phyloP scores from a whole-genome alignment of 129 eudicot species.

The Flaveria linearis region DNA sequence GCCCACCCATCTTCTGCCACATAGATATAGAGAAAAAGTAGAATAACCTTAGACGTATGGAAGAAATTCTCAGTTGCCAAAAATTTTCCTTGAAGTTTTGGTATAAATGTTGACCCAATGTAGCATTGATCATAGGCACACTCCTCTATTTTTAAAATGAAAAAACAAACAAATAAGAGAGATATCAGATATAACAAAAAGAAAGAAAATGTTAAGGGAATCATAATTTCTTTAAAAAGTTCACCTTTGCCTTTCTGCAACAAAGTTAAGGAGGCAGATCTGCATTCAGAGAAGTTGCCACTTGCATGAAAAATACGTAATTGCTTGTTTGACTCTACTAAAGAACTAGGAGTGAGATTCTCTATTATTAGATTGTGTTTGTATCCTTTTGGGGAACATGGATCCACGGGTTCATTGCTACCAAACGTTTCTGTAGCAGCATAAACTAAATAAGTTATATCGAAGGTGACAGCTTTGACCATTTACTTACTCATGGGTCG shows the following conservation, averaged over 20 bases:
- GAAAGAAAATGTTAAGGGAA: neutral
- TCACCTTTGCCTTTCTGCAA: conserved; percentile 82
- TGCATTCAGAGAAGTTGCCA: conserved; percentile 93
- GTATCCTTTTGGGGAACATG: conserved; percentile 89
- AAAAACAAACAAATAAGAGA: neutral
- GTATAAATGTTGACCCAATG: conserved; percentile 75
- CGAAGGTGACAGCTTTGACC: neutral
- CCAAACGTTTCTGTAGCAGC: conserved; percentile 46
- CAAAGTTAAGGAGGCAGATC: conserved; percentile 71
- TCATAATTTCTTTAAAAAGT: neutral
- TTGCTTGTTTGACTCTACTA: conserved; percentile 38
- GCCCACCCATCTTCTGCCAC: neutral
- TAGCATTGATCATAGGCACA: conserved; percentile 62
- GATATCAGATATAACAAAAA: neutral
- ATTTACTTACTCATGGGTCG: neutral
- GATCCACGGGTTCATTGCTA: conserved; percentile 53
- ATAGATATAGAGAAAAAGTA: conserved; percentile 7
- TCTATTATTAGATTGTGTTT: conserved; percentile 30
- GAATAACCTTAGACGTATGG: conserved; percentile 86
- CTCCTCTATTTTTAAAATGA: conserved; percentile 42
- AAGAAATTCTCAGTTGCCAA: conserved; percentile 96
- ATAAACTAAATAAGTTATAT: conserved; percentile 15
- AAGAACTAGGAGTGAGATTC: conserved; percentile 50
- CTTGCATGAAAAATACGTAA: conserved; percentile 50
- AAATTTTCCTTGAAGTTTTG: conserved; percentile 77